phyloP scores from a whole-genome alignment of 345 rosid species.

The Gossypium australe region DNA sequence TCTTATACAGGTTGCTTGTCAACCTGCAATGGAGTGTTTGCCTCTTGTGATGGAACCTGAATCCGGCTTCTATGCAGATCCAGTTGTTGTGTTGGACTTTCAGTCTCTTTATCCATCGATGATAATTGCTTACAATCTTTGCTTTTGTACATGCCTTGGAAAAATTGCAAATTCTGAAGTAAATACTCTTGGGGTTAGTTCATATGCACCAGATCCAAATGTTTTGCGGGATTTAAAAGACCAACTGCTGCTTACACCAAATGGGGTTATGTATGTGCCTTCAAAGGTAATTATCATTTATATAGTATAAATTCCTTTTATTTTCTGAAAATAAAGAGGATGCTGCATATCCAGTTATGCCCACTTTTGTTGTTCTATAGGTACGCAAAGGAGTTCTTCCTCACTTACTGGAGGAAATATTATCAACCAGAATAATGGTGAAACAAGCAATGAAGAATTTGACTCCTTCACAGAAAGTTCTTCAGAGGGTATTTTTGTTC shows the following conservation, averaged over 20 bases:
- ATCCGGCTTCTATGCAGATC: constrained; percentile 88
- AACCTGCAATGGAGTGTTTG: constrained; percentile 98
- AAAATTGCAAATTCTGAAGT: constrained; percentile 59
- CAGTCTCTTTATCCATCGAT: constrained; percentile 98
- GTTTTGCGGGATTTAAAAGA: constrained; percentile 50
- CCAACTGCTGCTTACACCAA: constrained; percentile 66
- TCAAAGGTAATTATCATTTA: constrained; percentile 52
- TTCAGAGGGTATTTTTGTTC: constrained; percentile 60
- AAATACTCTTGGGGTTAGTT: constrained; percentile 72
- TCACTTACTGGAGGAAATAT: constrained; percentile 84
- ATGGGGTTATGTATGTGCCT: constrained; percentile 74
- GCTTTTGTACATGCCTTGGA: constrained; percentile 92
- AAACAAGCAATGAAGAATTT: constrained; percentile 87
- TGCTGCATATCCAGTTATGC: neutral
- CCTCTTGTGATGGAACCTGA: constrained; percentile 99
- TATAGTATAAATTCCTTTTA: neutral
- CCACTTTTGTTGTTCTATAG: constrained; percentile 29
- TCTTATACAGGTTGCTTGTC: constrained; percentile 78
- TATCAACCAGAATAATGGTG: constrained; percentile 92
- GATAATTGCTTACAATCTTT: constrained; percentile 94
- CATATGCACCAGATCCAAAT: constrained; percentile 56
- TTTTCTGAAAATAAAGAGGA: neutral
- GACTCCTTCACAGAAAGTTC: constrained; percentile 71
- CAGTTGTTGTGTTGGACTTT: constrained; percentile 92
- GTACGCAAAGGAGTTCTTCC: constrained; percentile 77